Evolutionary conservation across 2,329 filamentous ascomycete species (phyloP).

Genomic region (Calonectria hawksworthii): DNA sequence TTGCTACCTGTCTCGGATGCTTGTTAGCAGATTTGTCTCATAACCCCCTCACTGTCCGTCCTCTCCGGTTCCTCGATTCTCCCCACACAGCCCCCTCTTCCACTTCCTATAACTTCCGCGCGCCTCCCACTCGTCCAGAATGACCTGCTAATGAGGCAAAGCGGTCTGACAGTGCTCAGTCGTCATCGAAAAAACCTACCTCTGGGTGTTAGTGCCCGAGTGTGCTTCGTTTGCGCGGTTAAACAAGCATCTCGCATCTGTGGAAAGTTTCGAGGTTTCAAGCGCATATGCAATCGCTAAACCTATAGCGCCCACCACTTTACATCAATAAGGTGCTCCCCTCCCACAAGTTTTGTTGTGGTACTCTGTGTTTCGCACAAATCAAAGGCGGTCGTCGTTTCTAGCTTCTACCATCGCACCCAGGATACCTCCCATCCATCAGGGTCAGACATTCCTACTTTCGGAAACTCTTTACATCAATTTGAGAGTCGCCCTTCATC

Average conservation of each 20-base stretch:
- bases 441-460: not conserved
- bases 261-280: slow-evolving; percentile 4
- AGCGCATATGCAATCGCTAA: not conserved
- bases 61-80: slow-evolving; percentile 5
- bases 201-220: slow-evolving; percentile 12
- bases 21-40: slow-evolving; percentile 12
- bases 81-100: slow-evolving; percentile 12
- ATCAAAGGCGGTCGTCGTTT: no score
- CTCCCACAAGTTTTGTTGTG: slow-evolving; percentile 16
- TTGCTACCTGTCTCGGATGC: slow-evolving; percentile 5
- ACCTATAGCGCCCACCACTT: not conserved
- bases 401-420: not conserved
- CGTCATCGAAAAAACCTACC: slow-evolving; percentile 4
- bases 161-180: not conserved
- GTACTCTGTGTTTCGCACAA: slow-evolving; percentile 14
- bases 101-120: not conserved
- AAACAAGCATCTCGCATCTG: not conserved
- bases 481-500: not conserved
- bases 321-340: slow-evolving; percentile 16
- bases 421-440: not conserved
- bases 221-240: not conserved
- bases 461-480: not conserved
- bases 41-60: slow-evolving; percentile 20
- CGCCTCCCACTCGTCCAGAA: slow-evolving; percentile 19
- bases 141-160: slow-evolving; percentile 20